Evolutionary conservation across 805 yeast species (phyloP), one percentile per base, ranked within the genome.

Genomic region (Kregervanrija pseudodelftensis): DNA sequence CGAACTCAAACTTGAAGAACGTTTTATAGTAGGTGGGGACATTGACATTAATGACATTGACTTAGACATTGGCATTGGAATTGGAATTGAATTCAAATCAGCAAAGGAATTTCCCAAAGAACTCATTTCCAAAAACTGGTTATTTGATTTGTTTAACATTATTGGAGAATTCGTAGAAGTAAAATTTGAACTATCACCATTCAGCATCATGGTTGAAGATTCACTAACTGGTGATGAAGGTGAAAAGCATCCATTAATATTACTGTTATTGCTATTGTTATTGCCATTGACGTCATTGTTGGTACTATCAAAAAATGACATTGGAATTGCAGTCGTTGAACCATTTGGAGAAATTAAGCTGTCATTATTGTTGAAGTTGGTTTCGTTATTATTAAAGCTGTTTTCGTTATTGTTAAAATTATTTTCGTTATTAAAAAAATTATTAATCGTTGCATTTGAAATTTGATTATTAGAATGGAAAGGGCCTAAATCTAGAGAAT

Each of bases 401-500:
- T 12, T n/a, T 2, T 5, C 13, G 14, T 33, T 30, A 30, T 43
- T 22, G n/a, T 22, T 22, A 22, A 22, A 22, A 7, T 22, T 22
- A 11, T 12, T n/a, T 2, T 5, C 13, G 14, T 33, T 30, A 30
- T 43, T 22, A 13, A 47, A 43, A 12, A 42, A 39, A 1, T 64
- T 64, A 38, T 59, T 55, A 54, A 61, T 49, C 3, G 63, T 60
- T 8, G 59, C 59, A 4, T 65, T 51, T 7, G 63, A 62, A 12
- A 61, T 40, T 11, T 56, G 59, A 8, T 62, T 60, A 15, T 63
- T 66, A 2, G 66, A 61, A 17, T 54, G 56, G 45, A 61, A 62
- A 4, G 59, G 59, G 3, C 60, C 62, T 15, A 64, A 43, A 42
- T 51, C 53, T 15, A 58, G 35, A n/a, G 46, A 32, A 17, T 43